A percentile compares a stretch with the other conserved stretches of the same genome.
Conservation (phyloP, 2,329 filamentous ascomycete species). For the Monilinia aucupariae region DNA sequence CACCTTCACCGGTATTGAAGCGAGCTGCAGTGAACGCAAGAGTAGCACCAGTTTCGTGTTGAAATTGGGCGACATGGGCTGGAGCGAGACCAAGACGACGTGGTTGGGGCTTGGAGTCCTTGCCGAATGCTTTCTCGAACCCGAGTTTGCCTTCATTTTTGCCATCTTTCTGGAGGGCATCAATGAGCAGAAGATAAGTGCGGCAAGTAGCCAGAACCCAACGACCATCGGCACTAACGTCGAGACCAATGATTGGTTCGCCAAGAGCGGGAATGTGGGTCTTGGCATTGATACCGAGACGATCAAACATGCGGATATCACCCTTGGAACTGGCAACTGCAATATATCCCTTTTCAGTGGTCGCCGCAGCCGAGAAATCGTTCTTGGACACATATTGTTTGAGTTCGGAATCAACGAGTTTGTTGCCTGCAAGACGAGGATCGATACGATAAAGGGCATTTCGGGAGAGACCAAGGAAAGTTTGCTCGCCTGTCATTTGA, state of each 20-base stretch:
- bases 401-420: slow-evolving; percentile 85
- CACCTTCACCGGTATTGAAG: slow-evolving; percentile 83
- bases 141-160: slow-evolving; percentile 98
- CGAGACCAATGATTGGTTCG: slow-evolving; percentile 89
- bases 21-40: slow-evolving; percentile 85
- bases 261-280: slow-evolving; percentile 93
- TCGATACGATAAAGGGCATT: slow-evolving; percentile 94
- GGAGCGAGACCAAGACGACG: slow-evolving; percentile 84
- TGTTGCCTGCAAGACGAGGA: slow-evolving; percentile 81
- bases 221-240: slow-evolving; percentile 90
- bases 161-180: slow-evolving; percentile 81
- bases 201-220: slow-evolving; percentile 93
- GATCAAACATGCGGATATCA: slow-evolving; percentile 93
- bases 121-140: slow-evolving; percentile 88
- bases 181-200: slow-evolving; percentile 91
- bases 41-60: slow-evolving; percentile 85
- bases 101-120: slow-evolving; percentile 89
- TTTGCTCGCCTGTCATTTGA: slow-evolving; percentile 92
- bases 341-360: slow-evolving; percentile 93
- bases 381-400: slow-evolving; percentile 98
- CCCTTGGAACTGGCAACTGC: slow-evolving; percentile 97
- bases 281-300: slow-evolving; percentile 94
- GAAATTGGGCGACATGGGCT: slow-evolving; percentile 92
- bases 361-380: slow-evolving; percentile 89
- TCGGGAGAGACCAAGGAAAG: slow-evolving; percentile 86